phyloP scores from a whole-genome alignment of 169 alveolate genomes.

The Toxoplasma gondii region DNA sequence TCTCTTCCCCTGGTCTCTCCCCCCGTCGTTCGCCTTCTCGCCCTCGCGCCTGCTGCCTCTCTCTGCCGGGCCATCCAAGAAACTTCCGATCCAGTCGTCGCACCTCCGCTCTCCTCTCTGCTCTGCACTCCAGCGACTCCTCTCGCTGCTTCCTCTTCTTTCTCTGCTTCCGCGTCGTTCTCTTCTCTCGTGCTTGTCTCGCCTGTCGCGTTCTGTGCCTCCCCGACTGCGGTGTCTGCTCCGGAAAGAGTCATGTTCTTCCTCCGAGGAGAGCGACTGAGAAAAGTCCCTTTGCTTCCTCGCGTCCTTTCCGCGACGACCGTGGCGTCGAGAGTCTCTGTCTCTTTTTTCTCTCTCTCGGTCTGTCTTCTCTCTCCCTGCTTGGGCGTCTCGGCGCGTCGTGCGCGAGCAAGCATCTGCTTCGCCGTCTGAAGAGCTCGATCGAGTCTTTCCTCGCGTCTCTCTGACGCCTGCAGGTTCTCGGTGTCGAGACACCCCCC shows the following conservation, averaged over 20 bases:
- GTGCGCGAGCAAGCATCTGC: no score
- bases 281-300: not conserved
- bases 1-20: not conserved
- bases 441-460: no score
- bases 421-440: no score
- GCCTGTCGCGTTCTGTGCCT: not conserved
- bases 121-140: no score
- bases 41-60: not conserved
- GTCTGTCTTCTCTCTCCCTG: no score
- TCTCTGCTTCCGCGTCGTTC: not conserved
- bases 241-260: not conserved
- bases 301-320: not conserved
- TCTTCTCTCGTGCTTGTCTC: not conserved
- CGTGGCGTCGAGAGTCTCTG: not conserved
- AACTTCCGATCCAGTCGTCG: not conserved
- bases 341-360: no score
- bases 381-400: no score
- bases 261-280: not conserved
- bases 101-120: not conserved
- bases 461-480: no score
- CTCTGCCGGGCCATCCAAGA: not conserved
- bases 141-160: no score
- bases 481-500: no score
- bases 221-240: not conserved
- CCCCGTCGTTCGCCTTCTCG: not conserved